These are phyloP conservation scores for Eremochloa ophiuroides DNA, from an alignment of 176 grass and related monocot species.

Conservation along the genomic window DNA sequence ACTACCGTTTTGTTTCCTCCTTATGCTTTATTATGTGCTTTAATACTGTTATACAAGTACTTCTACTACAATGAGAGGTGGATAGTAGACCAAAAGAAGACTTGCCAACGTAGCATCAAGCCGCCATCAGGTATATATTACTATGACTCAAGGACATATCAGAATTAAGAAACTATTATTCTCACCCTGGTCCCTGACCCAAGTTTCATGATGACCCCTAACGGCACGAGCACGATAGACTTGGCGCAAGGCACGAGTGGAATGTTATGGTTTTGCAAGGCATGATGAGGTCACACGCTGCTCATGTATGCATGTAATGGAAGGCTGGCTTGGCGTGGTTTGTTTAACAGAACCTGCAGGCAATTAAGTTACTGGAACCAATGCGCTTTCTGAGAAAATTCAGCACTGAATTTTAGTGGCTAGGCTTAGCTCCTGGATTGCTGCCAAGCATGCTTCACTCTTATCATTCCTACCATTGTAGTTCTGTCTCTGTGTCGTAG, in stretches of 20 bases:
- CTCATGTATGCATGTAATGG: neutral
- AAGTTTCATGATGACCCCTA: constrained; percentile 42
- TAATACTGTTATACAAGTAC: neutral
- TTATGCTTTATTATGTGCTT: neutral
- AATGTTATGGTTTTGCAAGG: constrained; percentile 40
- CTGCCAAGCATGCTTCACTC: constrained; percentile 45
- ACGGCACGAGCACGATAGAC: constrained; percentile 31
- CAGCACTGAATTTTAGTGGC: constrained; percentile 57
- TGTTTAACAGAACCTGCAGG: constrained; percentile 32
- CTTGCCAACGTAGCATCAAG: neutral
- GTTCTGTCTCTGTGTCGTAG: neutral
- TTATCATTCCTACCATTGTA: constrained; percentile 31
- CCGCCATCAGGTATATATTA: constrained; percentile 25
- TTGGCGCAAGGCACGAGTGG: constrained; percentile 29
- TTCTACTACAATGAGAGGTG: neutral
- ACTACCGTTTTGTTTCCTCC: neutral
- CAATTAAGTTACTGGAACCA: constrained; percentile 24
- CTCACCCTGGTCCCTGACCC: constrained; percentile 10
- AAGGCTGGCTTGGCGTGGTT: neutral
- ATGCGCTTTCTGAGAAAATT: constrained; percentile 43
- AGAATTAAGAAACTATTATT: constrained; percentile 26
- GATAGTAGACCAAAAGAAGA: neutral
- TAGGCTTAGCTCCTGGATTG: constrained; percentile 48
- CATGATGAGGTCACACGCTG: constrained; percentile 33
- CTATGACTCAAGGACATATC: neutral